Evolutionary conservation across 345 rosid species (phyloP), one percentile per base, ranked within the genome.

Genomic region (Populus ilicifolia): DNA sequence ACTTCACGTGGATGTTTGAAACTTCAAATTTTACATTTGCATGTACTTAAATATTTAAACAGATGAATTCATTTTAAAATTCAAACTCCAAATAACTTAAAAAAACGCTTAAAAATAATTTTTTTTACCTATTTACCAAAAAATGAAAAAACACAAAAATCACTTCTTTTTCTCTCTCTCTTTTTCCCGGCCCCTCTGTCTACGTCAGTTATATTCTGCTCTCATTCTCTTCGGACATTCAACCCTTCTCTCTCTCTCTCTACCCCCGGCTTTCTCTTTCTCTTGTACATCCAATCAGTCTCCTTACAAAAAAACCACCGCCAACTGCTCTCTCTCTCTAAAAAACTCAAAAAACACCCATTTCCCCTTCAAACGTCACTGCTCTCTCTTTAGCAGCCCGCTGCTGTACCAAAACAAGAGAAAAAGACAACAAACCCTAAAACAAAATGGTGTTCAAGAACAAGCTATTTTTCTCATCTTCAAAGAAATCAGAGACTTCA

Each of bases 361-460:
- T 8, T 12, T 8, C 27, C 5, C 25, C 64, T n/a, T 59, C 64
- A 23, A 59, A 59, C 39, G 13, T 41, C 64, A 76, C 76, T 72
- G 83, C 52, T 52, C n/a, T 61, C 63, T 3, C 63, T 8, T 13
- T 59, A 75, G 81, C 80, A 76, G 74, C 76, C 72, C 70, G 27
- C 66, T 80, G 79, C 80, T 73, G 75, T 14, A 10, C 78, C 67
- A 69, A 71, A 50, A 23, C 30, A 70, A 3, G 33, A 67, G n/a
- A 48, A 43, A 67, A 12, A 66, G 14, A 30, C 6, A 66, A 64
- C 27, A 67, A 75, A 75, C 72, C 30, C 46, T 67, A n/a, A 44
- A 30, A 18, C 67, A 77, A 68, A 72, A 96, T 96, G 99, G 97
- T 94, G 29, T 96, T 96, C 90, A 96, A 92, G 88, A 95, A 91